Conservation (phyloP, 225 moss, liverwort and hornwort genomes). For the Climacium dendroides region DNA sequence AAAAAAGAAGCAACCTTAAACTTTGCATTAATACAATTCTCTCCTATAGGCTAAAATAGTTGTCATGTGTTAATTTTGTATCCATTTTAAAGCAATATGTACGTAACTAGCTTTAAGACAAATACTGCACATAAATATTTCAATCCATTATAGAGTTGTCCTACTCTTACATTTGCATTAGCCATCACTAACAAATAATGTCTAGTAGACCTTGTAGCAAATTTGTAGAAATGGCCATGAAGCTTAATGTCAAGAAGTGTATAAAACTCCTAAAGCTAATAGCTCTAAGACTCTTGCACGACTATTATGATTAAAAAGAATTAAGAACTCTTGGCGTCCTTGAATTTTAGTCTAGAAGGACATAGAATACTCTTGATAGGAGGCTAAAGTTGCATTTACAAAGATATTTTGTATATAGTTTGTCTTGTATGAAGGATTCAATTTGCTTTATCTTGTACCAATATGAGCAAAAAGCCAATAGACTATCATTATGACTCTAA, state of each 20-base stretch:
- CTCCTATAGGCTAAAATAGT: no score
- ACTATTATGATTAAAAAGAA: background rate
- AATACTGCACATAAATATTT: background rate
- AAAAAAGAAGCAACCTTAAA: no score
- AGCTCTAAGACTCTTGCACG: background rate
- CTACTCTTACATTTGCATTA: background rate
- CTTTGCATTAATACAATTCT: background rate
- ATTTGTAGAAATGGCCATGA: rapidly evolving
- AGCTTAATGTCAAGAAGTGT: background rate
- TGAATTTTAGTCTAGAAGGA: background rate
- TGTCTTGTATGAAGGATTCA: background rate
- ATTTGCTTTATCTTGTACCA: rapidly evolving
- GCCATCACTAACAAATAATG: background rate
- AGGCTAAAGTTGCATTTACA: background rate
- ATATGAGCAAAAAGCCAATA: rapidly evolving
- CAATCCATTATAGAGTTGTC: rapidly evolving
- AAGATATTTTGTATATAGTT: background rate
- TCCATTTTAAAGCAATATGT: background rate
- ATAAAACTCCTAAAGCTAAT: background rate
- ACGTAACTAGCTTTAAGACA: no score
- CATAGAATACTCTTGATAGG: background rate
- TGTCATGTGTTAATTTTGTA: background rate
- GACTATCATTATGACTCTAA: background rate
- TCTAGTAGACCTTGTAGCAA: background rate
- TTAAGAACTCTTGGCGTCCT: rapidly evolving